Conservation (phyloP, 257 asterid species). For the Craterostigma plantagineum region DNA sequence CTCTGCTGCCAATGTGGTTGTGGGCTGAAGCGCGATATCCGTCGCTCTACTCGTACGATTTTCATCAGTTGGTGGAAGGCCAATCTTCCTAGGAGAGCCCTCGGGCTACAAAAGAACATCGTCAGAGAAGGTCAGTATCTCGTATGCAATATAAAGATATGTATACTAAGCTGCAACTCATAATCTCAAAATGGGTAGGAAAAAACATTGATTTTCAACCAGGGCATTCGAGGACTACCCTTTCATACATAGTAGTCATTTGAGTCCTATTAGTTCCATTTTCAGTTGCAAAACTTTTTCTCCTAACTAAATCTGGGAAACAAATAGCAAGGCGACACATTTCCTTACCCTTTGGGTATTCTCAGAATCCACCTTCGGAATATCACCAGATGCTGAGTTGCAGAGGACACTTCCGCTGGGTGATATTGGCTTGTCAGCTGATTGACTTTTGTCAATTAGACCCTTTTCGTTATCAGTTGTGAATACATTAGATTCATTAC, state of each 20-base stretch:
- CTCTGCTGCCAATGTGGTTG: slow-evolving; percentile 5
- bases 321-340: too few species aligned
- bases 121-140: slow-evolving; percentile 4
- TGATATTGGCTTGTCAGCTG: slow-evolving; percentile 4
- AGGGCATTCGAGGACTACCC: too few species aligned
- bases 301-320: too few species aligned
- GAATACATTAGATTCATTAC: slow-evolving; percentile 15
- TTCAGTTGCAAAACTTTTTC: too few species aligned
- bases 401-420: too few species aligned
- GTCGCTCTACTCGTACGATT: slow-evolving; percentile 8
- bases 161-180: neutral
- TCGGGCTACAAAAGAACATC: slow-evolving; percentile 21
- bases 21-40: slow-evolving; percentile 8
- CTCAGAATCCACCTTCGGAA: too few species aligned
- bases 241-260: too few species aligned
- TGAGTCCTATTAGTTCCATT: too few species aligned
- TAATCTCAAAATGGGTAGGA: neutral
- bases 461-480: slow-evolving; percentile 9
- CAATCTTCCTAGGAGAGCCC: slow-evolving; percentile 12
- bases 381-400: too few species aligned
- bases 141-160: neutral
- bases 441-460: slow-evolving; percentile 8
- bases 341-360: too few species aligned
- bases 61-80: slow-evolving; percentile 11
- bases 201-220: neutral